A percentile compares a stretch with the other conserved stretches of the same genome.
Evolutionary conservation across 2,329 filamentous ascomycete species (phyloP).

Genomic region (Fusarium newnesense): DNA sequence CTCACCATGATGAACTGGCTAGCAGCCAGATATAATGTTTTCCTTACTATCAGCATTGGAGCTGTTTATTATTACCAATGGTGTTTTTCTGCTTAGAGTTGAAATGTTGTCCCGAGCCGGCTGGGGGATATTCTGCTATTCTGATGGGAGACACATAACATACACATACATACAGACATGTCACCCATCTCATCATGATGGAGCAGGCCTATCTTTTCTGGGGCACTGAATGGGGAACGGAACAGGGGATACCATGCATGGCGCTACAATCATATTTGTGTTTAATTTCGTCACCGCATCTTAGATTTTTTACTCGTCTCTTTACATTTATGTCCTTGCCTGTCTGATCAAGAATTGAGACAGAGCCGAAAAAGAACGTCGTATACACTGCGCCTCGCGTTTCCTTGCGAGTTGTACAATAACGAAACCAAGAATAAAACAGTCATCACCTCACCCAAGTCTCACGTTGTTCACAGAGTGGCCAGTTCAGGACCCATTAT

Average conservation of each 20-base stretch:
- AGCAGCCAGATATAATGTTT: constrained; percentile 19
- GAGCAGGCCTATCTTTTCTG: constrained; percentile 14
- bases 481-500: constrained; percentile 22
- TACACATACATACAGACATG: not conserved
- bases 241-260: constrained; percentile 28
- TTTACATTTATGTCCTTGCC: not conserved
- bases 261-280: constrained; percentile 12
- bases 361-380: constrained; percentile 1
- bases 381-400: not conserved
- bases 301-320: constrained; percentile 8
- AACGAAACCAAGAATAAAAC: constrained; percentile 21
- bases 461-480: constrained; percentile 12
- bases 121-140: constrained; percentile 21
- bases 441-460: constrained; percentile 10
- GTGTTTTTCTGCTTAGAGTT: constrained; percentile 20
- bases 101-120: constrained; percentile 20
- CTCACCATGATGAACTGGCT: constrained; percentile 21
- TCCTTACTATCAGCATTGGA: constrained; percentile 13
- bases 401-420: constrained; percentile 2
- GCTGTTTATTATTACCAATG: constrained; percentile 7
- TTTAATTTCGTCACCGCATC: constrained; percentile 33
- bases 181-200: constrained; percentile 6
- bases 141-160: not conserved
- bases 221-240: constrained; percentile 21
- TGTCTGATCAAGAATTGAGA: not conserved